A percentile compares a stretch with the other conserved stretches of the same genome.
These are phyloP conservation scores for Talaromyces sp. DNA, from an alignment of 2,329 filamentous ascomycete species.

Conservation along the genomic window DNA sequence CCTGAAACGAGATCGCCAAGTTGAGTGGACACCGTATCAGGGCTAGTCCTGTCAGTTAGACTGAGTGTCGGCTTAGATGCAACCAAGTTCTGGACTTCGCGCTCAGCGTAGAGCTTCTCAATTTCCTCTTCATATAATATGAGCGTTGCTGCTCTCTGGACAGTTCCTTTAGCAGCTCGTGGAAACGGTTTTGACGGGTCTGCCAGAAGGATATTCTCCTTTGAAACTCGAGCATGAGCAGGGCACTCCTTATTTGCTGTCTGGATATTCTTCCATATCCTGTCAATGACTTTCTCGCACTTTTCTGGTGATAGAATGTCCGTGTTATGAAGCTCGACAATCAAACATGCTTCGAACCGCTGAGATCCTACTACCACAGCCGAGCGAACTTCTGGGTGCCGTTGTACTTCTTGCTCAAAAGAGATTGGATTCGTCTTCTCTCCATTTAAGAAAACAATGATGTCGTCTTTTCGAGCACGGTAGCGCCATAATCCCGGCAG, in stretches of 20 bases:
- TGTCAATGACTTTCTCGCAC: not conserved
- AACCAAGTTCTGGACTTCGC: not conserved
- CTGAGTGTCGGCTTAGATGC: not conserved
- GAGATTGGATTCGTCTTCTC: constrained; percentile 18
- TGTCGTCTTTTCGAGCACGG: constrained; percentile 17
- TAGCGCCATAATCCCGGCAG: constrained; percentile 16
- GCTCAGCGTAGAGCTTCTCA: constrained; percentile 1
- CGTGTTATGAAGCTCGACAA: constrained; percentile 1
- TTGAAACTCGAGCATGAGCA: constrained; percentile 10
- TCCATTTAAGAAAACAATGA: constrained; percentile 17
- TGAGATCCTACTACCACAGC: constrained; percentile 12
- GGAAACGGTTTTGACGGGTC: constrained; percentile 4
- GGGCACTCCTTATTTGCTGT: constrained; percentile 10
- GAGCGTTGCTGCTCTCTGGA: constrained; percentile 11
- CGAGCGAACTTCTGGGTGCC: constrained; percentile 4
- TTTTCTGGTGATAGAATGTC: not conserved
- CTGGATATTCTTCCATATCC: constrained; percentile 8
- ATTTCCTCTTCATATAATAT: constrained; percentile 13
- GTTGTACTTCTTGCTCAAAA: constrained; percentile 12
- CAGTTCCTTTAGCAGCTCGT: constrained; percentile 13
- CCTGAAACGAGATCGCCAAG: not conserved
- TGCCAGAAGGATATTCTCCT: constrained; percentile 4
- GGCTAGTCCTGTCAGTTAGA: not conserved
- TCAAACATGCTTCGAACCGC: constrained; percentile 15
- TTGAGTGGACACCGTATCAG: not conserved